Evolutionary conservation across 306 rosid species (phyloP).

Genomic region (Datisca glomerata): DNA sequence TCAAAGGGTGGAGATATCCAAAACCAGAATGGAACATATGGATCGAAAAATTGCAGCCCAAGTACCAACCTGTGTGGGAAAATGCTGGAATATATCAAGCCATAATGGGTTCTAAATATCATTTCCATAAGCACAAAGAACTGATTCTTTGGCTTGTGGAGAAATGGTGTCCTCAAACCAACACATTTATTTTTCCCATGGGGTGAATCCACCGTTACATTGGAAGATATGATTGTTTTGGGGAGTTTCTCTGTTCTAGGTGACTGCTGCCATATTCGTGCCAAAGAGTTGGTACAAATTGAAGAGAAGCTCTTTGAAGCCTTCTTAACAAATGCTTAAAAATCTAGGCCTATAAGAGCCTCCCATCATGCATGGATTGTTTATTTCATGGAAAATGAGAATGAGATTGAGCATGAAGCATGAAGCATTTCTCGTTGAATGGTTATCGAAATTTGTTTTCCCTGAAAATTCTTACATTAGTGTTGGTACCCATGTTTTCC

Average conservation of each 20-base stretch:
- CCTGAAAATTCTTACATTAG: constrained; percentile 1
- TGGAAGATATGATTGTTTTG: constrained; percentile 34
- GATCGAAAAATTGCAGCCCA: constrained; percentile 13
- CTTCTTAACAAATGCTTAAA: no score
- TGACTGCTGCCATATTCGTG: no score
- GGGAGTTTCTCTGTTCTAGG: constrained; percentile 37
- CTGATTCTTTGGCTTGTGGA: constrained; percentile 23
- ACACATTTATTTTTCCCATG: constrained; percentile 38
- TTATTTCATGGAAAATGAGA: constrained; percentile 25
- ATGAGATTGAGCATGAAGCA: constrained; percentile 32
- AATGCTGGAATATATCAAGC: constrained; percentile 35
- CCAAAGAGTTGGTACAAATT: no score
- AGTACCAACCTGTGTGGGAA: constrained; percentile 17
- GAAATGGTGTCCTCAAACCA: constrained; percentile 28
- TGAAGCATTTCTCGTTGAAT: constrained; percentile 27
- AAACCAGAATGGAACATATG: constrained; percentile 19
- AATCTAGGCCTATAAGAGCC: constrained; percentile 16
- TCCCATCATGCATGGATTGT: constrained; percentile 20
- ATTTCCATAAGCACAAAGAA: constrained; percentile 8
- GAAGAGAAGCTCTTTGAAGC: no score
- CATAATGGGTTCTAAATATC: constrained; percentile 28
- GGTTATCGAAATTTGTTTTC: constrained; percentile 47
- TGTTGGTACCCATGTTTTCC: constrained; percentile 15
- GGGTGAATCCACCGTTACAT: constrained; percentile 45
- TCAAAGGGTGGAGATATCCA: constrained; percentile 20